Conservation (phyloP, 208 protist species). For the Trypanosomatidae sp. region DNA sequence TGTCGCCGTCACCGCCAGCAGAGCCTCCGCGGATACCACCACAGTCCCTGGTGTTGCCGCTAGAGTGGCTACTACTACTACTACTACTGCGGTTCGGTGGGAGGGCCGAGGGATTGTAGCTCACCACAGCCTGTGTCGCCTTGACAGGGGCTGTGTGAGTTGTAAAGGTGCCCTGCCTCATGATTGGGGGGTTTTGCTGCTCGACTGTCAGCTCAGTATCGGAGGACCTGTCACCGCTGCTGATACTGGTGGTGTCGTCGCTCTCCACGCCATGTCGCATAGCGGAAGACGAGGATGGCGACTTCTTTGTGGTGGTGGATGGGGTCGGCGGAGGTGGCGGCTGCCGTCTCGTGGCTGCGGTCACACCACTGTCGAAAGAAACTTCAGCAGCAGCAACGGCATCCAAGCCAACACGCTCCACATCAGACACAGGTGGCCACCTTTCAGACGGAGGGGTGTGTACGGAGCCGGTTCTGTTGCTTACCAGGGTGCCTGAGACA, state of each 20-base stretch:
- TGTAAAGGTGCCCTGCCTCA: conserved; percentile 7
- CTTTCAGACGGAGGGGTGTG: not conserved
- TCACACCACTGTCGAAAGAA: not conserved
- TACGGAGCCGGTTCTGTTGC: not conserved
- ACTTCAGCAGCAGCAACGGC: not conserved
- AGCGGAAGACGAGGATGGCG: conserved; percentile 5
- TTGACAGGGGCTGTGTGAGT: conserved; percentile 9
- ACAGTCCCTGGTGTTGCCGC: not conserved
- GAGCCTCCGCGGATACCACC: not conserved
- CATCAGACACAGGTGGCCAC: not conserved
- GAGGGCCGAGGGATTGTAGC: conserved; percentile 21
- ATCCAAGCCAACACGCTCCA: not conserved
- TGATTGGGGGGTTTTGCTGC: conserved; percentile 14
- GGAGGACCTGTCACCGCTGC: not conserved
- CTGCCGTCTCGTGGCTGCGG: conserved; percentile 5
- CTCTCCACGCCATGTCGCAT: conserved; percentile 7
- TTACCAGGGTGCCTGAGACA: not conserved
- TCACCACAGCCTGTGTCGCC: conserved; percentile 15
- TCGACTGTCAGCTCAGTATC: conserved; percentile 10
- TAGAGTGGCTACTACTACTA: not conserved
- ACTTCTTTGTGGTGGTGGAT: conserved; percentile 8
- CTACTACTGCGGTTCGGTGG: conserved; percentile 27
- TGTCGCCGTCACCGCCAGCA: not conserved
- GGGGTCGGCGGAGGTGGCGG: conserved; percentile 11
- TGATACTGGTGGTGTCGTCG: not conserved